These are phyloP conservation scores for Phytophthora lateralis DNA, from an alignment of 352 stramenopile species.

Conservation along the genomic window DNA sequence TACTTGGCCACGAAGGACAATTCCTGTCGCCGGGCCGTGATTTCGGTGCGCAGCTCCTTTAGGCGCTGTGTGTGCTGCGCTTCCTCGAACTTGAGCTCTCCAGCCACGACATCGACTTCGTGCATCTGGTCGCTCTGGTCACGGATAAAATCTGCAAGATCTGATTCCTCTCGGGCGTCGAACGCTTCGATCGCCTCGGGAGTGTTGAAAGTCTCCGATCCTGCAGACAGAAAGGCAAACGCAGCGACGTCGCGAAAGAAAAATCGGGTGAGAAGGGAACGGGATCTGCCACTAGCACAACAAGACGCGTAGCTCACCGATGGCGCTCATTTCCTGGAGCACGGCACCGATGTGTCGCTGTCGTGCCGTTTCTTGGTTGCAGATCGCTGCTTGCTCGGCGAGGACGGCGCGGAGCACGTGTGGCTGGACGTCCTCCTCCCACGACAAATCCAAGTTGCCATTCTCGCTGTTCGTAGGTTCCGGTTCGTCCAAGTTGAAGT, in stretches of 20 bases:
- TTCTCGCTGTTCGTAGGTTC: slow-evolving; percentile 4
- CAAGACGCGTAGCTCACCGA: slow-evolving; percentile 31
- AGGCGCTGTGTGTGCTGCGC: slow-evolving; percentile 54
- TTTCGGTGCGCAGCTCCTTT: slow-evolving; percentile 52
- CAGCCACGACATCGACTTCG: slow-evolving; percentile 33
- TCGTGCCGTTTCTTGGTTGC: slow-evolving; percentile 45
- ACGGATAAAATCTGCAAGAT: slow-evolving; percentile 37
- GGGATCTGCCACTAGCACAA: slow-evolving; percentile 18
- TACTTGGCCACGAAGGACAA: slow-evolving; percentile 42
- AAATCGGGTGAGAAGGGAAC: slow-evolving; percentile 6
- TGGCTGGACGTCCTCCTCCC: slow-evolving; percentile 23
- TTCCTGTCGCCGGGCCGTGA: slow-evolving; percentile 38
- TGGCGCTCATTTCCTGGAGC: slow-evolving; percentile 32
- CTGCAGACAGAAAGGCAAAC: slow-evolving; percentile 17
- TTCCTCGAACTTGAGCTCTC: slow-evolving; percentile 47
- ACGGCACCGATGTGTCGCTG: slow-evolving; percentile 37
- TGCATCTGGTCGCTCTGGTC: slow-evolving; percentile 27
- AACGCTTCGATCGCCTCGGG: slow-evolving; percentile 40
- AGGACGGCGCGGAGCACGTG: slow-evolving; percentile 45
- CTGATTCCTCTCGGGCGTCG: slow-evolving; percentile 31
- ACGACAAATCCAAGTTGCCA: background rate
- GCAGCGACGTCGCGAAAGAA: slow-evolving; percentile 14
- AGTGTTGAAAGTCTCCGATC: slow-evolving; percentile 24
- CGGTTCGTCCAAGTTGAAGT: slow-evolving; percentile 41
- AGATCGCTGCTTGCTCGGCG: slow-evolving; percentile 40